Base-by-base conservation (phyloP, 306 rosid genomes). In the Lotus japonicus region DNA sequence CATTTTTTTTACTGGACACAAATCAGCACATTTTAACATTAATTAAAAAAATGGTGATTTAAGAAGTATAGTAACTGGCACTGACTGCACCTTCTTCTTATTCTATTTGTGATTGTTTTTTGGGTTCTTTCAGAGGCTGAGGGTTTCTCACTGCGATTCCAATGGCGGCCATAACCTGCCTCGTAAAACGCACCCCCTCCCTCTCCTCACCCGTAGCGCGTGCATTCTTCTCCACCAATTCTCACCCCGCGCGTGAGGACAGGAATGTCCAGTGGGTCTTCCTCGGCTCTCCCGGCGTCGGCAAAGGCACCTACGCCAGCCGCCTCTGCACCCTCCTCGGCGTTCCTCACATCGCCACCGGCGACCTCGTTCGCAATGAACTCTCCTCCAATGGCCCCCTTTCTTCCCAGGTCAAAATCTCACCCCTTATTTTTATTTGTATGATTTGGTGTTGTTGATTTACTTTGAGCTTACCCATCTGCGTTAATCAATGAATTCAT, bases 261-360 rank as follows among this genome's bases (percentile, higher is more conserved):
- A 75, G 96, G 68, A 87, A 75, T 49, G 83, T 88, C n/a, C 97
- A 94, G 69, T 94, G 99, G 97, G 92, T 94, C 5, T 94, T 94
- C 68, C 66, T 86, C 11, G 99, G 96, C 0, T 87, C 89, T 14
- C 95, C 99, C 18, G 97, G 99, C 64, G 97, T 94, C 60, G 99
- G 99, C 4, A 90, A 90, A 78, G 99, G 99, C 8, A 94, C 99
- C 12, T 88, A 90, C 56, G 96, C 97, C 6, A 85, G 90, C 54
- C 99, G 99, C 3, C 87, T 90, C 21, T 94, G 76, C 57, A 85
- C 68, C 36, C 90, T 88, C 62, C 90, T 90, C 63, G 90, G 92
- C 7, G 86, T 94, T n/a, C 97, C 99, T 51, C 96, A 88, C 81
- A 84, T 94, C 73, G 97, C 97, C 61, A 94, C 96, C 21, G 96